phyloP scores from a whole-genome alignment of 2,329 filamentous ascomycete genomes.

The Monosporascus sp. region DNA sequence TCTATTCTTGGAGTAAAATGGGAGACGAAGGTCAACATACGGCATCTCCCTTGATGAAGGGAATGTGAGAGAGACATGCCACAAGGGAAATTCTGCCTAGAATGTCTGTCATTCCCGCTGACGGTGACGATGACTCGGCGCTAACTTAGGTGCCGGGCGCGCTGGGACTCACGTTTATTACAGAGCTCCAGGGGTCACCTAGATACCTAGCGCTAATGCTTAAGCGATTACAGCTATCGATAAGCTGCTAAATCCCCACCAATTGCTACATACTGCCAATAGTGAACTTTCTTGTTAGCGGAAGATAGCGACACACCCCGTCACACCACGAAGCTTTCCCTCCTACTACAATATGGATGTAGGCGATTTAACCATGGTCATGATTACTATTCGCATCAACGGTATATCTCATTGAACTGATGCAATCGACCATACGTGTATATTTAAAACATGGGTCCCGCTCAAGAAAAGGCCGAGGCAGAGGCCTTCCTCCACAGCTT shows the following conservation, averaged over 20 bases:
- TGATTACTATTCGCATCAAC: background rate
- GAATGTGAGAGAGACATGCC: background rate
- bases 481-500: conserved; percentile 58
- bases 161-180: background rate
- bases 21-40: background rate
- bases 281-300: too few species aligned
- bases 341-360: background rate
- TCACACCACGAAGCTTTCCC: too few species aligned
- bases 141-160: background rate
- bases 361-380: background rate
- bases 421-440: background rate
- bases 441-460: conserved; percentile 10
- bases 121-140: conserved; percentile 17
- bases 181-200: too few species aligned
- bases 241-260: background rate
- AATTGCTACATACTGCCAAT: background rate
- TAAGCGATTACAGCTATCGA: background rate
- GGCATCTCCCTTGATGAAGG: background rate
- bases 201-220: too few species aligned
- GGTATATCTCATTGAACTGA: conserved; percentile 6
- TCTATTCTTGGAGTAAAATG: too few species aligned
- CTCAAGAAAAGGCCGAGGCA: conserved; percentile 45
- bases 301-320: too few species aligned
- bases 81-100: background rate
- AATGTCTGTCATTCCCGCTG: background rate